These are phyloP conservation scores for Erysimum cheiranthoides DNA, from an alignment of 345 rosid genomes.

Conservation along the genomic window DNA sequence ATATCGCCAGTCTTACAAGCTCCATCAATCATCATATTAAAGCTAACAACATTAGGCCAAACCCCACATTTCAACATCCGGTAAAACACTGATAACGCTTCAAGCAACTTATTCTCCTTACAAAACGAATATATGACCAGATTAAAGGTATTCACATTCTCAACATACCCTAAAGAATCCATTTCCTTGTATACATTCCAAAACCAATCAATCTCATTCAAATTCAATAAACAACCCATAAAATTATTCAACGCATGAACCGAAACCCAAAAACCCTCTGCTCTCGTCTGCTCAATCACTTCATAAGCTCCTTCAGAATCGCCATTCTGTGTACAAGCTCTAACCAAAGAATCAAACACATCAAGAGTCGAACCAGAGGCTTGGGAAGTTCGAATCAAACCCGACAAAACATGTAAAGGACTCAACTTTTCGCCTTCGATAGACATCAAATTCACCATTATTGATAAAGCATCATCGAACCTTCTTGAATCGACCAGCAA, in stretches of 20 bases:
- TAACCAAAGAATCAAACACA: constrained; percentile 70
- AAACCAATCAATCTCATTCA: constrained; percentile 58
- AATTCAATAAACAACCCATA: constrained; percentile 63
- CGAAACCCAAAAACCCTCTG: constrained; percentile 51
- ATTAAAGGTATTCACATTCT: constrained; percentile 69
- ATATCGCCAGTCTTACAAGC: constrained; percentile 56
- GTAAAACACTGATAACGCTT: constrained; percentile 62
- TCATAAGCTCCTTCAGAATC: constrained; percentile 56
- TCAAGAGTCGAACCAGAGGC: constrained; percentile 50
- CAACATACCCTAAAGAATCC: constrained; percentile 57
- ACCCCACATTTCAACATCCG: constrained; percentile 65
- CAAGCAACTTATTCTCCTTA: constrained; percentile 52
- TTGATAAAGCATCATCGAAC: constrained; percentile 56
- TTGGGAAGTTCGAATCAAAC: constrained; percentile 52
- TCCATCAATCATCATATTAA: constrained; percentile 73
- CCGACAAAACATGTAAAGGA: constrained; percentile 57
- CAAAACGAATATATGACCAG: constrained; percentile 66
- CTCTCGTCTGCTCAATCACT: constrained; percentile 55
- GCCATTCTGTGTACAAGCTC: constrained; percentile 62
- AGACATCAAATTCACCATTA: constrained; percentile 54
- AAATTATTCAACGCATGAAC: constrained; percentile 74
- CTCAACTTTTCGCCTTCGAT: constrained; percentile 44
- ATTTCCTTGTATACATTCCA: constrained; percentile 62
- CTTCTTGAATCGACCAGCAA: constrained; percentile 55
- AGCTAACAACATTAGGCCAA: constrained; percentile 73